A percentile compares a stretch with the other conserved stretches of the same genome.
Conservation (phyloP, 805 yeast species). For the Lachancea meyersii region DNA sequence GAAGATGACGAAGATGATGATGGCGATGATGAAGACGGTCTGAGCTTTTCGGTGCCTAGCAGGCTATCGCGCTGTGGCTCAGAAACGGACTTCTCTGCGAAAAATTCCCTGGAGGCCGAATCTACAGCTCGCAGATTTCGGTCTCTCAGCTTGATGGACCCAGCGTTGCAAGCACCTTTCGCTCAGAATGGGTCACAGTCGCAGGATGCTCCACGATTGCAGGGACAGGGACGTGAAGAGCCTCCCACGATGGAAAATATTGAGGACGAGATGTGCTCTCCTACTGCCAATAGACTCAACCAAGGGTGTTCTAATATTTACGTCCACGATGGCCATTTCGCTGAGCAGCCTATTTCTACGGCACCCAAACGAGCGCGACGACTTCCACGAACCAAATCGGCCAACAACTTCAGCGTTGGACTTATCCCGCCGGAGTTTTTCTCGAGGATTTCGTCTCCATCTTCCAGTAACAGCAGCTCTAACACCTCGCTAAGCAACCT, state of each 20-base stretch:
- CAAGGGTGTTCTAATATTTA: conserved; percentile 27
- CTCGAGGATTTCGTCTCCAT: conserved; percentile 31
- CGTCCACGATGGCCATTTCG: conserved; percentile 32
- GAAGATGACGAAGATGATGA: conserved; percentile 29
- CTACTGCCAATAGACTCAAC: conserved; percentile 9
- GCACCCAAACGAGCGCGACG: conserved; percentile 9
- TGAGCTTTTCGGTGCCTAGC: conserved; percentile 36
- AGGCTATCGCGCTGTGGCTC: conserved; percentile 27
- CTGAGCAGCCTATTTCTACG: conserved; percentile 1
- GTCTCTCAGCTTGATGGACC: conserved; percentile 32
- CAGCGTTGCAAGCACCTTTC: conserved; percentile 23
- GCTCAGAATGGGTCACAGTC: conserved; percentile 3
- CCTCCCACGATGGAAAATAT: conserved; percentile 12
- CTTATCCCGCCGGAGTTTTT: conserved; percentile 34
- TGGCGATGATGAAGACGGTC: conserved; percentile 32
- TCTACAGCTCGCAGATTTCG: conserved; percentile 26
- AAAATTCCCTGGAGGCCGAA: conserved; percentile 1
- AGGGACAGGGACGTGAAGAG: neutral
- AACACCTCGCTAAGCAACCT: conserved; percentile 23
- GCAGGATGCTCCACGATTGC: neutral
- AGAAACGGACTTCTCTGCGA: conserved; percentile 10
- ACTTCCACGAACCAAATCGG: conserved; percentile 10
- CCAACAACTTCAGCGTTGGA: conserved; percentile 17
- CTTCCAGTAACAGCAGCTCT: conserved; percentile 30
- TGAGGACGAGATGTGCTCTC: conserved; percentile 19